These are phyloP conservation scores for Capsella rubella DNA, from an alignment of 441 rosid species.

Conservation along the genomic window DNA sequence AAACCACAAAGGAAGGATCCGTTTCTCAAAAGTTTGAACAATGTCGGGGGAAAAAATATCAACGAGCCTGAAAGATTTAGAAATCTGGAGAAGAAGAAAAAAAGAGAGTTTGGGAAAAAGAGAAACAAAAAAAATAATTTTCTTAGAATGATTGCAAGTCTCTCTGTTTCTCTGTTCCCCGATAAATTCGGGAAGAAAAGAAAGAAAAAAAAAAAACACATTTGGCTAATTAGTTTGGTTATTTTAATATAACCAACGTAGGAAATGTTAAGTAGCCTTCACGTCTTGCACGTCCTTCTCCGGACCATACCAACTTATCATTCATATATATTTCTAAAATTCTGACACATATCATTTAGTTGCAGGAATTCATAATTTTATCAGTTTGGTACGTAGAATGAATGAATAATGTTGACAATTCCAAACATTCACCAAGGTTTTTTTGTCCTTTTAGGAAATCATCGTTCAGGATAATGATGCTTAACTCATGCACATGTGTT, in stretches of 20 bases:
- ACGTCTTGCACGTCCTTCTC: conserved; percentile 48
- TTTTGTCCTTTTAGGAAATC: background rate
- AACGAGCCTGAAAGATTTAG: conserved; percentile 14
- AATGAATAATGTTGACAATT: background rate
- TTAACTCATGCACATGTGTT: background rate
- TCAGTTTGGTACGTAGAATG: conserved; percentile 16
- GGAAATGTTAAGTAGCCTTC: conserved; percentile 35
- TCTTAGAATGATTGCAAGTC: conserved; percentile 32
- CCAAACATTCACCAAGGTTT: background rate
- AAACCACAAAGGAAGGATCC: conserved; percentile 30
- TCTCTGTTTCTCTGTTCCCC: conserved; percentile 50
- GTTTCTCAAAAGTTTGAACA: conserved; percentile 16
- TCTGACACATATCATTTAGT: conserved; percentile 22
- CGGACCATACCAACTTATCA: conserved; percentile 18
- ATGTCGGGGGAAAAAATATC: background rate
- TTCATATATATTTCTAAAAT: conserved; percentile 17
- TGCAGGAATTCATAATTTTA: background rate
- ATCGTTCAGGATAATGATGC: background rate
- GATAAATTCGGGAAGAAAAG: conserved; percentile 49
- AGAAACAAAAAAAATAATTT: background rate
- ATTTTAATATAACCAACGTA: conserved; percentile 27
- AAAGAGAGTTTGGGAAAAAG: background rate
- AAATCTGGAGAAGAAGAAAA: conserved; percentile 13
- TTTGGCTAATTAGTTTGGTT: conserved; percentile 15
- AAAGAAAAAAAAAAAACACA: conserved; percentile 26